Percentiles rank a stretch among this genome's conserved stretches.
Conservation (phyloP, 2,329 filamentous ascomycete genomes). For the Botrytis porri region DNA sequence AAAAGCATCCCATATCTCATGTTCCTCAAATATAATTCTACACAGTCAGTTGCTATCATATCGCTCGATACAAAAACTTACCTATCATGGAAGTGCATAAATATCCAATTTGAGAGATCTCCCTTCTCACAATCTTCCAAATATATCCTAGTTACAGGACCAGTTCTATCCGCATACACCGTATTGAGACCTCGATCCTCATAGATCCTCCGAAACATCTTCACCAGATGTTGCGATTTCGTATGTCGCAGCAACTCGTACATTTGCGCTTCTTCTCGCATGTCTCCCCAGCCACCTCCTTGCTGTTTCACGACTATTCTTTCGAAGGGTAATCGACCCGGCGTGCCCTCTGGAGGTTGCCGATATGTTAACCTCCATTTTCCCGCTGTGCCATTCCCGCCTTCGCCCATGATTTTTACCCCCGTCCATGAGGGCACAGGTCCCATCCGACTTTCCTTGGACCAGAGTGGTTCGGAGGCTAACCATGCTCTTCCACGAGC, state of each 20-base stretch:
- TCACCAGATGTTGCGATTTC: neutral
- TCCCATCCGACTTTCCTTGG: neutral
- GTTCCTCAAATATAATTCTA: neutral
- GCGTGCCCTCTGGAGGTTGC: neutral
- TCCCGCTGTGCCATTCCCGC: neutral
- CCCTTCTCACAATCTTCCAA: neutral
- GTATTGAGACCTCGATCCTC: neutral
- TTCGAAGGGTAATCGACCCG: neutral
- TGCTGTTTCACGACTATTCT: constrained; percentile 3
- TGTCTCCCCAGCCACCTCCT: neutral
- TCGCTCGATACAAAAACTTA: neutral
- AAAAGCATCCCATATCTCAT: constrained; percentile 6
- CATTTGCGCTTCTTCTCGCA: neutral
- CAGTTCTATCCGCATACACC: neutral
- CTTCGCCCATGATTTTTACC: neutral
- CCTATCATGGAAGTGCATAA: neutral
- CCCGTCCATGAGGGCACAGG: neutral
- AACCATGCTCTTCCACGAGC: neutral
- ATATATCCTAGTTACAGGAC: neutral
- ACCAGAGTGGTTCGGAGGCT: neutral
- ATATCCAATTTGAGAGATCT: neutral
- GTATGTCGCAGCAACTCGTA: neutral
- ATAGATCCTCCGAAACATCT: constrained; percentile 9
- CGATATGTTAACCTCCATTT: neutral
- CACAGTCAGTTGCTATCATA: neutral